Conservation (phyloP, 2,329 filamentous ascomycete species). For the Fusarium neocosmosporiellum region DNA sequence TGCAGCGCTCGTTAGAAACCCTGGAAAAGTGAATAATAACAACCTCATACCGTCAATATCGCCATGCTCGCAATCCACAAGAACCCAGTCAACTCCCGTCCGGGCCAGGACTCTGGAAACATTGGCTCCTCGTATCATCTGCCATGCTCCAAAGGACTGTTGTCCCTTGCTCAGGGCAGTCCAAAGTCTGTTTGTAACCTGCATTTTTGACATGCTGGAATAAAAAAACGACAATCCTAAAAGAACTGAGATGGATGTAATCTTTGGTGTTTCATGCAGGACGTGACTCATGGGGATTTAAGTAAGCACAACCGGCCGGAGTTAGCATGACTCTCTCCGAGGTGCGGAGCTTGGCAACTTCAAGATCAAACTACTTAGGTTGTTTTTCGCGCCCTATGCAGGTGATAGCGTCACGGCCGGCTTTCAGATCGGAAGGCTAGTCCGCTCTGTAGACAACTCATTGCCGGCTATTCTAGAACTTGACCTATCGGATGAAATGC, state of each 20-base stretch:
- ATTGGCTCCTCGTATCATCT: not conserved
- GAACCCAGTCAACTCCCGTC: not conserved
- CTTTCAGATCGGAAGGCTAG: not conserved
- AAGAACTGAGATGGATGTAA: not conserved
- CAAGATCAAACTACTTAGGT: not conserved
- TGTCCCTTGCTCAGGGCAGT: not conserved
- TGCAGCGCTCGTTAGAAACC: fast-evolving
- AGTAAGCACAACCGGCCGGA: not conserved
- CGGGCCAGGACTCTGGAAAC: not conserved
- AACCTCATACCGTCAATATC: not conserved
- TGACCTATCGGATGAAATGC: not conserved
- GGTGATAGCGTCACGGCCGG: not conserved
- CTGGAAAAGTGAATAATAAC: not conserved
- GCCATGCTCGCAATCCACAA: not conserved
- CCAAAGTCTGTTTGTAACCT: not conserved
- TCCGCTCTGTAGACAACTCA: not conserved
- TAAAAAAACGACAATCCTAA: not conserved
- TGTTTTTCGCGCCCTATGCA: not conserved
- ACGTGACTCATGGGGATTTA: not conserved
- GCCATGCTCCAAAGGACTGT: not conserved
- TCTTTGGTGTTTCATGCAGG: not conserved
- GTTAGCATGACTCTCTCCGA: not conserved
- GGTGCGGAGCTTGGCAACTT: not conserved
- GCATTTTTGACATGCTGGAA: not conserved
- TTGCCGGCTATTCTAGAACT: not conserved